phyloP scores from a whole-genome alignment of 495 filamentous ascomycete species.

The Collariella sp. region DNA sequence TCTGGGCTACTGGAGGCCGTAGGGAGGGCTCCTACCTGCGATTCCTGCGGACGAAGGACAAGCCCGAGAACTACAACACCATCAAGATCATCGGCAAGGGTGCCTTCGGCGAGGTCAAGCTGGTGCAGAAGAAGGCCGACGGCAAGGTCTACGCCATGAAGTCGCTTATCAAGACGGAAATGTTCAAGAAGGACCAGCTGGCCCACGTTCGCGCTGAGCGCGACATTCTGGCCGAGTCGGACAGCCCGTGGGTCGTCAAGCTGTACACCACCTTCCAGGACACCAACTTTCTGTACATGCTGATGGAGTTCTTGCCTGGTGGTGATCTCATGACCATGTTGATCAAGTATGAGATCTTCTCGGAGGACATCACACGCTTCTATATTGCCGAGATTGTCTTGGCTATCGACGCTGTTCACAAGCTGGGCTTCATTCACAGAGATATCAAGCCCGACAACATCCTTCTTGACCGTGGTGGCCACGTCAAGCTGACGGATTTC shows the following conservation, averaged over 20 bases:
- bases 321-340: conserved; percentile 99
- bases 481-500: conserved; percentile 98
- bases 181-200: conserved; percentile 99
- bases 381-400: conserved; percentile 98
- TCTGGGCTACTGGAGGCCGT: conserved; percentile 66
- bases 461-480: conserved; percentile 85
- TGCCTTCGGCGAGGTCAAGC: conserved; percentile 94
- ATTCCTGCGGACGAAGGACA: conserved; percentile 86
- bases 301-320: conserved; percentile 98
- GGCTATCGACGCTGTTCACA: conserved; percentile 96
- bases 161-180: conserved; percentile 94
- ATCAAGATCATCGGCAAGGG: conserved; percentile 98
- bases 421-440: conserved; percentile 97
- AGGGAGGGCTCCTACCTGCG: conserved; percentile 87
- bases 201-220: conserved; percentile 97
- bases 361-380: conserved; percentile 95
- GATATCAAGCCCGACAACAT: conserved; percentile 99
- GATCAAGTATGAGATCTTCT: conserved; percentile 99
- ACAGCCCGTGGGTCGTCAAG: conserved; percentile 98
- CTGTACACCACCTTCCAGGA: conserved; percentile 97
- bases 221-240: conserved; percentile 94
- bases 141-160: conserved; percentile 98
- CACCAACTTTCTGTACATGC: conserved; percentile 87
- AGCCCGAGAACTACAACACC: conserved; percentile 85
- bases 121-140: conserved; percentile 93